phyloP scores from a whole-genome alignment of 2,329 filamentous ascomycete genomes.

The Mariannaea elegans region DNA sequence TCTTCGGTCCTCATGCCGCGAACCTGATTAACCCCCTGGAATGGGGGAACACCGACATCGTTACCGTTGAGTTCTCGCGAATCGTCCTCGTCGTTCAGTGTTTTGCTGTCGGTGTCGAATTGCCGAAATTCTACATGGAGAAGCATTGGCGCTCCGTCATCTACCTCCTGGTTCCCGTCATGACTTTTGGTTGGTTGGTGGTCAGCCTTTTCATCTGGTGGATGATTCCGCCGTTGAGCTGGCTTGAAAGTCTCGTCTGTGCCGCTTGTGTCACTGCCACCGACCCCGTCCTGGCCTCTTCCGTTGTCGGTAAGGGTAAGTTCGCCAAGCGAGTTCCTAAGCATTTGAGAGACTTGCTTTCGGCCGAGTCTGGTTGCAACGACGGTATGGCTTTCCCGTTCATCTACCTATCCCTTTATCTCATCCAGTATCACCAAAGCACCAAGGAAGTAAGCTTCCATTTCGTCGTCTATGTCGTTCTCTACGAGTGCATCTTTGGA shows the following conservation, averaged over 20 bases:
- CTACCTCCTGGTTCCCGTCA: constrained; percentile 89
- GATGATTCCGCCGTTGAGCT: constrained; percentile 80
- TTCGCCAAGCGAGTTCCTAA: constrained; percentile 98
- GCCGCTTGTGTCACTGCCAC: constrained; percentile 97
- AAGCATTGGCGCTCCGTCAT: constrained; percentile 94
- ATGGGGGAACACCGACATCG: constrained; percentile 87
- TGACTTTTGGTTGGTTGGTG: constrained; percentile 95
- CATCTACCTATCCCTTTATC: constrained; percentile 89
- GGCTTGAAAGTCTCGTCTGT: constrained; percentile 87
- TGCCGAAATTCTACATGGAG: constrained; percentile 97
- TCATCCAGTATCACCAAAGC: constrained; percentile 81
- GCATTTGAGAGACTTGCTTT: constrained; percentile 93
- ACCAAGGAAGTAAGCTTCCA: constrained; percentile 77
- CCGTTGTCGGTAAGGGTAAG: constrained; percentile 98
- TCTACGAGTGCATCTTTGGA: constrained; percentile 97
- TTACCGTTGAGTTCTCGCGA: constrained; percentile 89
- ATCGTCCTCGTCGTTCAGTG: constrained; percentile 92
- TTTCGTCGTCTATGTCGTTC: constrained; percentile 88
- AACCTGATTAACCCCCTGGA: constrained; percentile 78
- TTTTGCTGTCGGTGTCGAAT: constrained; percentile 89
- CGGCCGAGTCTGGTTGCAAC: constrained; percentile 97
- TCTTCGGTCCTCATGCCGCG: constrained; percentile 86
- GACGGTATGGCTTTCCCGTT: constrained; percentile 99
- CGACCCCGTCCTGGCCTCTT: constrained; percentile 95
- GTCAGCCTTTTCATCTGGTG: constrained; percentile 96